A percentile compares a stretch with the other conserved stretches of the same genome.
phyloP scores from a whole-genome alignment of 345 rosid species.

The Raphanus sativus region DNA sequence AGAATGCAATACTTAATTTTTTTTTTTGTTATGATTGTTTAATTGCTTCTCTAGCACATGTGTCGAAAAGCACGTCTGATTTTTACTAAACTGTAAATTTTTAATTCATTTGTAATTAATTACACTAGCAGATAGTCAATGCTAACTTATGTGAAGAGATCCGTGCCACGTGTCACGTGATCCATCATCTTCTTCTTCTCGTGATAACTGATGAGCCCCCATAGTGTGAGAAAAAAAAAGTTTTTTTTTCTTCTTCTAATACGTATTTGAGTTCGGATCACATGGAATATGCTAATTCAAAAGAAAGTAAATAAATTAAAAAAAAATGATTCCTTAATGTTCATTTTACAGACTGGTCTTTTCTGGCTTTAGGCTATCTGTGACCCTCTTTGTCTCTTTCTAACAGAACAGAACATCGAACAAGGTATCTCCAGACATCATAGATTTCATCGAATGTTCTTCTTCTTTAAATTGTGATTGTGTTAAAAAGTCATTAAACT shows the following conservation, averaged over 20 bases:
- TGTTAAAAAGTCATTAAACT: not conserved
- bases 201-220: not conserved
- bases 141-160: not conserved
- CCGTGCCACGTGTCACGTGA: constrained; percentile 18
- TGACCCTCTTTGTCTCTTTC: constrained; percentile 37
- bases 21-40: not conserved
- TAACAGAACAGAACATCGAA: constrained; percentile 27
- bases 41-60: constrained; percentile 1
- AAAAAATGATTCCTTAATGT: not conserved
- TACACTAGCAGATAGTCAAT: constrained; percentile 6
- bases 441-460: constrained; percentile 40
- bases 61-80: not conserved
- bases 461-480: not conserved
- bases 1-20: not conserved
- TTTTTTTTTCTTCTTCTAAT: not conserved
- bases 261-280: constrained; percentile 18
- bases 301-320: not conserved
- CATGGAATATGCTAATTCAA: constrained; percentile 33
- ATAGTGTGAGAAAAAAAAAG: not conserved
- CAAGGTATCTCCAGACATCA: constrained; percentile 24
- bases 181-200: constrained; percentile 27
- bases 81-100: not conserved
- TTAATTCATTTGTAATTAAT: not conserved
- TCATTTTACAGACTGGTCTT: constrained; percentile 2
- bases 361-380: not conserved